Evolutionary conservation across 1,284 basidiomycete genomes (phyloP), one percentile per base, ranked within the genome.

Genomic region (Melampsora abietis-canadensis): DNA sequence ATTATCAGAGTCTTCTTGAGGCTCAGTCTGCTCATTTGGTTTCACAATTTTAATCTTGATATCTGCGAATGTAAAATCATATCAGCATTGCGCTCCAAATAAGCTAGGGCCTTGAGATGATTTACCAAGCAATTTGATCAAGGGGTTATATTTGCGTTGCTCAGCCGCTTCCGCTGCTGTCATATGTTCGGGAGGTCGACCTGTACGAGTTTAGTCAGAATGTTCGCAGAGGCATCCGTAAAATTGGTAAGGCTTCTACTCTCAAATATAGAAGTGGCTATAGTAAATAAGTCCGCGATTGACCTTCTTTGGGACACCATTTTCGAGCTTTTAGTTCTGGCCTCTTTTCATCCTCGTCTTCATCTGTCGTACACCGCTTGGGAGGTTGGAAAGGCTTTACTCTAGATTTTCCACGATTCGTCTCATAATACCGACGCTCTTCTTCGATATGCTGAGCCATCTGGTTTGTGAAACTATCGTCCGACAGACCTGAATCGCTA

Each of bases 71-170:
- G 37, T 27, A 21, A 47, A 21, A 19, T 63, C 8, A 7, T 14
- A 24, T 63, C 40, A 46, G 61, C 17, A 51, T 30, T 31, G 24
- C 21, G 24, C 19, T 30, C 19, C 27, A 31, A 27, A 47, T 27
- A 27, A 2, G 21, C 31, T 31, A 14, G 21, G 12, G 27, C 27
- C 27, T 27, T 3, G 24, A 24, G 21, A 17, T n/a, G 10, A 27
- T 54, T 27, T 57, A 73, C 70, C 62, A 24, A 73, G 70, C 8
- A 73, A 37, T 59, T 73, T 66, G 46, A 73, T 64, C 37, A 73
- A 27, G 21, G 70, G 70, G 51, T 73, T 73, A 47, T 65, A 64
- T 57, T 73, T 73, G 30, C 27, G 63, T 66, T 73, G 70, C n/a
- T 59, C 47, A 34, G 46, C 62, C n/a, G 70, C 70, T 17, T 46